These are phyloP conservation scores for Phytopythium chamaehyphon DNA, from an alignment of 352 stramenopile species.

Conservation along the genomic window DNA sequence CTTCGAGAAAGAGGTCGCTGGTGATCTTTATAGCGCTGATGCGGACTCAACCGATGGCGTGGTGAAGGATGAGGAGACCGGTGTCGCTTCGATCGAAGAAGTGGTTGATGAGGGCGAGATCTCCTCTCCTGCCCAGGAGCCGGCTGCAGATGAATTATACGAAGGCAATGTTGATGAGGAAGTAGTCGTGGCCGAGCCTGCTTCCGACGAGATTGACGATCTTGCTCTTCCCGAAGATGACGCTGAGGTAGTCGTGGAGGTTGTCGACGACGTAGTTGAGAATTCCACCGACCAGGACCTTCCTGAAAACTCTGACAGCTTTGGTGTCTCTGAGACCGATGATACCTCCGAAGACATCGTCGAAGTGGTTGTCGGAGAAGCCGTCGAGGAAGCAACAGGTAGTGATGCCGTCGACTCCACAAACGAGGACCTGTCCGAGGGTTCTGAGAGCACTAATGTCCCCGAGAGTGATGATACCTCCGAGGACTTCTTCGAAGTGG, in stretches of 20 bases:
- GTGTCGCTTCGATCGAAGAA: constrained; percentile 8
- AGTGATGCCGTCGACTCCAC: background rate
- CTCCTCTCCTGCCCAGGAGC: background rate
- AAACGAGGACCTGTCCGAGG: background rate
- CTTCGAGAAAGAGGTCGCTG: constrained; percentile 1
- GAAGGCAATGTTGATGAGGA: background rate
- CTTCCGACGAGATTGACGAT: background rate
- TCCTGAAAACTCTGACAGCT: background rate
- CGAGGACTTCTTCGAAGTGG: background rate
- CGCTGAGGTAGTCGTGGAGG: too few species aligned
- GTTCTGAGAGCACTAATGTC: too few species aligned
- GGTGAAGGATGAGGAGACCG: background rate
- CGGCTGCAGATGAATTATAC: background rate
- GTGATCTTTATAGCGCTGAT: background rate
- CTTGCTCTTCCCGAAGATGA: background rate
- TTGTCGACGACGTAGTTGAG: background rate
- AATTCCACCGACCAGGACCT: background rate
- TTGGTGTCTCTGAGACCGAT: background rate
- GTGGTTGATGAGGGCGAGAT: background rate
- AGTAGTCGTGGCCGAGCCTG: background rate
- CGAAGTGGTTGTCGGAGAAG: constrained; percentile 4
- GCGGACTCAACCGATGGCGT: background rate
- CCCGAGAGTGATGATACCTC: background rate
- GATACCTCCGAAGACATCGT: too few species aligned
- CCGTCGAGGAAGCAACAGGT: constrained; percentile 3